Evolutionary conservation across 768 basidiomycete genomes (phyloP), one percentile per base, ranked within the genome.

Genomic region (Collybiopsis confluens): DNA sequence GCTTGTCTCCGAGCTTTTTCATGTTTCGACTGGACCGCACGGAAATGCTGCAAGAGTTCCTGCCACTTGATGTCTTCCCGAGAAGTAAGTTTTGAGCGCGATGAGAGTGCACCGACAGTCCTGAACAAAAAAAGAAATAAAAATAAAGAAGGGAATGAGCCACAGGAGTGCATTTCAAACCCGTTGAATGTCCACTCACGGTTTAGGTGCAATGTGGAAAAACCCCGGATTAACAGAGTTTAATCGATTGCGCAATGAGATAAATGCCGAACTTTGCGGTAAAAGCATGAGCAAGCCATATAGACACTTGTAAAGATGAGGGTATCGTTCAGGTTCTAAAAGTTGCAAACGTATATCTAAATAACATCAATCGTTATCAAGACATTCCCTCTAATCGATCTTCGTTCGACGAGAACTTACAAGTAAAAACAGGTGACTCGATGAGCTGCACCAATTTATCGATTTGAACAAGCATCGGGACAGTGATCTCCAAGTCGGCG

Each of bases 371-470:
- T n/a, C n/a, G n/a, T n/a, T n/a, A n/a, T n/a, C n/a, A n/a, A n/a
- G n/a, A n/a, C n/a, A n/a, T n/a, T n/a, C n/a, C n/a, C n/a, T n/a
- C n/a, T n/a, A n/a, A n/a, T n/a, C n/a, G n/a, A n/a, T n/a, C n/a
- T n/a, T n/a, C n/a, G n/a, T n/a, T n/a, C 20, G 4, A 38, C 23
- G 15, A 28, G 18, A 16, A 68, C 81, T 64, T 62, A 94, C 97
- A 97, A 48, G 97, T 99, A 67, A 99, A 99, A 8, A 98, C 95
- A 0, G 97, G 97, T 0, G 92, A 96, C 67, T 99, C 97, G 56
- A 99, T 95, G 1, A 99, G 78, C 66, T 98, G 96, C 9, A 99
- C 97, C 7, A 99, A 81, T 65, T 97, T 98, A 72, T 98, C 97
- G 16, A 98, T 87, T 62, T 99, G 97, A 2, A 99, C 92, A 20